These are phyloP conservation scores for Collybiopsis confluens DNA, from an alignment of 768 basidiomycete species.

Conservation along the genomic window DNA sequence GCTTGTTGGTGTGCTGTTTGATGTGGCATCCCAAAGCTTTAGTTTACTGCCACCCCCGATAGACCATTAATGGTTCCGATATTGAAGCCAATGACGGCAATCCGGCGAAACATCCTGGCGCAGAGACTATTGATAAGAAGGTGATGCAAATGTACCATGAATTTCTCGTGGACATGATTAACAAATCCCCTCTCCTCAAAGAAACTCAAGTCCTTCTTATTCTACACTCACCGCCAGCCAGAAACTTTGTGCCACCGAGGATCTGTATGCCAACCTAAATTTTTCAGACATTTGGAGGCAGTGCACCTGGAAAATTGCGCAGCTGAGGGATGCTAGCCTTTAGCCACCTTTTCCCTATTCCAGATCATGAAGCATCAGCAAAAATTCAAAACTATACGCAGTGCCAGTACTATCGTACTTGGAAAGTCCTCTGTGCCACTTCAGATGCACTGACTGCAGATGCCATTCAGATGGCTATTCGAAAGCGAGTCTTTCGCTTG, in stretches of 20 bases:
- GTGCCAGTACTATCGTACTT: background rate
- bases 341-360: background rate
- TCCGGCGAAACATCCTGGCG: too few species aligned
- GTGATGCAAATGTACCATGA: background rate
- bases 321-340: background rate
- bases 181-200: background rate
- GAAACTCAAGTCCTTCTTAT: background rate
- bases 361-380: background rate
- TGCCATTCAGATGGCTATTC: background rate
- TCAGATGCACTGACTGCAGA: background rate
- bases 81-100: too few species aligned
- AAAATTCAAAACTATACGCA: conserved; percentile 1
- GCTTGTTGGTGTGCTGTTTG: background rate
- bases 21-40: background rate
- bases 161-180: background rate
- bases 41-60: background rate
- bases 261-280: background rate
- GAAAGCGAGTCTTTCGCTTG: background rate
- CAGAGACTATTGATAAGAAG: background rate
- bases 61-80: conserved; percentile 7
- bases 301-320: background rate
- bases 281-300: background rate
- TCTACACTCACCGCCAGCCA: background rate
- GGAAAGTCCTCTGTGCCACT: background rate
- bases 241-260: background rate